Evolutionary conservation across 805 yeast species (phyloP).

Genomic region (Yarrowia phangngaensis): DNA sequence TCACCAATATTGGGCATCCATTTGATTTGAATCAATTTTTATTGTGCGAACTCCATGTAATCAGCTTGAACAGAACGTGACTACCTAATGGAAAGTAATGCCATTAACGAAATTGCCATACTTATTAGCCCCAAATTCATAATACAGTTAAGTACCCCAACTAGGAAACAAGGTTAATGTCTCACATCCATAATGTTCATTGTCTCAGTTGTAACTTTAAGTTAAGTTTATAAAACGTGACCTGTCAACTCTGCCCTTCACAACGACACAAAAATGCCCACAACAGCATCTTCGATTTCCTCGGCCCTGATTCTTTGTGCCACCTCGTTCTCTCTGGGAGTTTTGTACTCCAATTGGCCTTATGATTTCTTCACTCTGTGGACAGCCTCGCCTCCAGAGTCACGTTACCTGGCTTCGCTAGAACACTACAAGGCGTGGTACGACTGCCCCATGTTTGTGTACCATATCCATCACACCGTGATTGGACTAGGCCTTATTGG

Average conservation of each 20-base stretch:
- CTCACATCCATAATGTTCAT: no score
- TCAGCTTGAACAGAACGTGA: no score
- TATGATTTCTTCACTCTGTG: constrained; percentile 77
- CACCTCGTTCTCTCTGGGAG: constrained; percentile 75
- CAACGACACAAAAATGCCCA: constrained; percentile 34
- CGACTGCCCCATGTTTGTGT: constrained; percentile 55
- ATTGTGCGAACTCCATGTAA: no score
- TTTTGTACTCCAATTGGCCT: constrained; percentile 70
- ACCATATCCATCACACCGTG: constrained; percentile 60
- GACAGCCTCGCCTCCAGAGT: constrained; percentile 49
- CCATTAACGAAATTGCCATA: no score
- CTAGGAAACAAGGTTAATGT: no score
- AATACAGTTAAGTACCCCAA: no score
- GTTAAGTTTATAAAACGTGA: neutral
- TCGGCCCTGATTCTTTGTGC: constrained; percentile 41
- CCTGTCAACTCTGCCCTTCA: neutral
- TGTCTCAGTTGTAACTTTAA: no score
- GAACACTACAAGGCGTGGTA: constrained; percentile 74
- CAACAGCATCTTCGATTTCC: constrained; percentile 37
- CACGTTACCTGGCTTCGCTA: constrained; percentile 58
- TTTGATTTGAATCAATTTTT: no score
- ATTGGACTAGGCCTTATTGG: constrained; percentile 67
- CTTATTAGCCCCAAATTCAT: no score
- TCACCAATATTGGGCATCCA: no score
- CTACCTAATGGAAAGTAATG: no score